These are phyloP conservation scores for Penicillium sp. DNA, from an alignment of 2,329 filamentous ascomycete species.

Conservation along the genomic window DNA sequence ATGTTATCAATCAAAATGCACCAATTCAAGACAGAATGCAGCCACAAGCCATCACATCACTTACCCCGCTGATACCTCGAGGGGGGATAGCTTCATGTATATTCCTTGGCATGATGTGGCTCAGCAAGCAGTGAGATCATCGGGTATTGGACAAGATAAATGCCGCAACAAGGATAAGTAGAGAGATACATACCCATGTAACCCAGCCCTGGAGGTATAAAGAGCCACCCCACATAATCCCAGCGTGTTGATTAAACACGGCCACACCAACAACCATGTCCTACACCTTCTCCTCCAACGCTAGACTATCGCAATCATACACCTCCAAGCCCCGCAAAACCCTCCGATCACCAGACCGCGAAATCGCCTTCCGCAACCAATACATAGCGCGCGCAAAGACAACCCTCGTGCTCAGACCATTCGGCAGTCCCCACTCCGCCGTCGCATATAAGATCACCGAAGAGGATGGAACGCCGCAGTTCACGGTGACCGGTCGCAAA, in stretches of 20 bases:
- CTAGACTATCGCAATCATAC: constrained; percentile 17
- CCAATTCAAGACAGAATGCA: background rate
- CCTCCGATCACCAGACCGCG: constrained; percentile 21
- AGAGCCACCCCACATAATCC: background rate
- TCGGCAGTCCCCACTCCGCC: constrained; percentile 16
- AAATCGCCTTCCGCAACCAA: constrained; percentile 24
- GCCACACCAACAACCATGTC: constrained; percentile 9
- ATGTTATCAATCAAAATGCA: background rate
- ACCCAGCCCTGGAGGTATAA: background rate
- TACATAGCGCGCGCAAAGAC: constrained; percentile 19
- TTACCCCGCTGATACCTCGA: background rate
- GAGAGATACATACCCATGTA: background rate
- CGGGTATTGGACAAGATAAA: constrained; percentile 3
- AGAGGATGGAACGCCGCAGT: constrained; percentile 17
- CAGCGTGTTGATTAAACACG: background rate
- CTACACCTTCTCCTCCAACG: constrained; percentile 20
- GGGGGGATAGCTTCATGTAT: constrained; percentile 1
- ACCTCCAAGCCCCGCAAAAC: constrained; percentile 16
- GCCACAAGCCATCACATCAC: background rate
- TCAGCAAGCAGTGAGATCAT: constrained; percentile 4
- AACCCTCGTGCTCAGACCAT: constrained; percentile 19
- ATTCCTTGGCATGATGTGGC: constrained; percentile 9
- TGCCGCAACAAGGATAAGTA: constrained; percentile 5
- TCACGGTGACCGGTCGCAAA: constrained; percentile 29
- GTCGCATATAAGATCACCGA: constrained; percentile 22